A percentile compares a stretch with the other conserved stretches of the same genome.
Evolutionary conservation across 768 basidiomycete species (phyloP).

Genomic region (Trametopsis cervina): DNA sequence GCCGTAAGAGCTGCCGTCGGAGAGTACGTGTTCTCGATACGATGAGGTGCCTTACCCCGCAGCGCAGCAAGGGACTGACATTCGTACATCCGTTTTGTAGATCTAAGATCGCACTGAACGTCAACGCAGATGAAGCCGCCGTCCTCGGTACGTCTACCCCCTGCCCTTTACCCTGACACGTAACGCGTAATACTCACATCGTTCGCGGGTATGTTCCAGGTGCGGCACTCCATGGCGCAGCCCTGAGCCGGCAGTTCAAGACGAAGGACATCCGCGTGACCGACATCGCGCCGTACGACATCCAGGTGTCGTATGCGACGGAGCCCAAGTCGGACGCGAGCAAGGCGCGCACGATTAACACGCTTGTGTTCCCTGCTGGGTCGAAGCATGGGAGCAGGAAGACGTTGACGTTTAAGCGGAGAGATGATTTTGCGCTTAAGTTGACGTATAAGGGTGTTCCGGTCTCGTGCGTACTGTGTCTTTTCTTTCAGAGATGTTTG

Average conservation of each 20-base stretch:
- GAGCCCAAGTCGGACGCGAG: conserved; percentile 42
- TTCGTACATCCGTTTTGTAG: conserved; percentile 33
- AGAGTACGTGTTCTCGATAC: conserved; percentile 42
- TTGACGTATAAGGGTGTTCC: conserved; percentile 67
- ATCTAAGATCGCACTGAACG: conserved; percentile 85
- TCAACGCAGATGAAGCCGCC: conserved; percentile 95
- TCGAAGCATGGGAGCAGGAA: conserved; percentile 79
- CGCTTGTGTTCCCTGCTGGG: conserved; percentile 69
- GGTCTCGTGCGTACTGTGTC: conserved; percentile 42
- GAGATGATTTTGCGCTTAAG: conserved; percentile 73
- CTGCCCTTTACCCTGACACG: not conserved
- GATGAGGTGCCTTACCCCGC: not conserved
- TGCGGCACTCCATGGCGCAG: conserved; percentile 88
- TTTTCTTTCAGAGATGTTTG: not conserved
- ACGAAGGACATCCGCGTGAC: conserved; percentile 88
- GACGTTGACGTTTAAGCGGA: conserved; percentile 78
- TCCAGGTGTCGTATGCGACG: conserved; percentile 74
- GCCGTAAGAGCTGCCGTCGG: conserved; percentile 76
- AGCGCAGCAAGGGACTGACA: not conserved
- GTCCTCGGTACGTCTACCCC: conserved; percentile 56
- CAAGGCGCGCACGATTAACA: conserved; percentile 64
- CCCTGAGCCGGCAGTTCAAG: conserved; percentile 84
- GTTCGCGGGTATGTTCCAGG: conserved; percentile 30
- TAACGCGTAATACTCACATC: not conserved
- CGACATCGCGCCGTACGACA: conserved; percentile 67